Evolutionary conservation across 306 rosid species (phyloP).

Genomic region (Quercus ilex): DNA sequence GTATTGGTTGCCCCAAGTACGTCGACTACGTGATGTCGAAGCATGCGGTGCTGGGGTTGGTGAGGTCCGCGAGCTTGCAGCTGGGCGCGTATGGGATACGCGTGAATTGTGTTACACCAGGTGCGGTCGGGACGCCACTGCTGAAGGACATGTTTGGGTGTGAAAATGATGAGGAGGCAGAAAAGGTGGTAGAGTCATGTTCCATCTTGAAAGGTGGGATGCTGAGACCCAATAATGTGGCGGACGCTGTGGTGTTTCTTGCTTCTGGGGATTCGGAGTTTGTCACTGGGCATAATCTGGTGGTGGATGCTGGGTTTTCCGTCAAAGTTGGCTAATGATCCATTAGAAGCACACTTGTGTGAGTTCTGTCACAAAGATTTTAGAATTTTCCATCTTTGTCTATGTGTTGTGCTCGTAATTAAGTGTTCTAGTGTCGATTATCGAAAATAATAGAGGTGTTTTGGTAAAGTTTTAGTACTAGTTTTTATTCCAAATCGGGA

Average conservation of each 20-base stretch:
- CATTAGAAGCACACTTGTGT: no score
- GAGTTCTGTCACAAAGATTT: no score
- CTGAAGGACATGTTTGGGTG: neutral
- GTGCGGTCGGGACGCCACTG: slow-evolving; percentile 35
- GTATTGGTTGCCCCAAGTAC: accelerated
- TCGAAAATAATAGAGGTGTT: no score
- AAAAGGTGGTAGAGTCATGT: neutral
- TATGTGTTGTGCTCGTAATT: no score
- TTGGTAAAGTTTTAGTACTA: no score
- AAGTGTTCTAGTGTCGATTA: no score
- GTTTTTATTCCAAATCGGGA: no score
- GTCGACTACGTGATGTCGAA: slow-evolving; percentile 48
- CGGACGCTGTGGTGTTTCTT: slow-evolving; percentile 43
- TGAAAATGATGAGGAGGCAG: slow-evolving; percentile 6
- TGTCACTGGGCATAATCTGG: slow-evolving; percentile 39
- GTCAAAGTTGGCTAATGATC: no score
- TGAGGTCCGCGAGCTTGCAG: slow-evolving; percentile 41
- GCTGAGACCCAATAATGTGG: slow-evolving; percentile 37
- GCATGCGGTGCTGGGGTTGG: slow-evolving; percentile 48
- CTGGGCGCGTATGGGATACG: slow-evolving; percentile 39
- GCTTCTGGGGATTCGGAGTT: slow-evolving; percentile 31
- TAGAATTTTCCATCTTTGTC: no score
- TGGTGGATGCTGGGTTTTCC: slow-evolving; percentile 36
- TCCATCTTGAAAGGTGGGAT: slow-evolving; percentile 33
- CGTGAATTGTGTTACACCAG: slow-evolving; percentile 52